phyloP scores from a whole-genome alignment of 345 rosid genomes.

The Hibiscus tridactylites region DNA sequence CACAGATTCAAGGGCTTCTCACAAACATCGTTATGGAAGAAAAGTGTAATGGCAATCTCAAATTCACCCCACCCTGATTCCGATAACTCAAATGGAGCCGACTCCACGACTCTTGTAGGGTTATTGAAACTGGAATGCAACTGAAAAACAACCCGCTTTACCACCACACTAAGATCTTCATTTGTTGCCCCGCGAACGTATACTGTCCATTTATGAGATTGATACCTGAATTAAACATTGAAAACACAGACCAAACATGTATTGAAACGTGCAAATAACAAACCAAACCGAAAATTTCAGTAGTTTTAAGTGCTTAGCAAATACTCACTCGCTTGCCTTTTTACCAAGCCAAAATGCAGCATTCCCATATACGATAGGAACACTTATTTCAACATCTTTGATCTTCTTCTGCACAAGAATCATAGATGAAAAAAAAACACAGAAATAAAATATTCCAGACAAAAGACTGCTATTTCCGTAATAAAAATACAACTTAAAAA shows the following conservation, averaged over 20 bases:
- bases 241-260: constrained; percentile 1
- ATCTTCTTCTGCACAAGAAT: constrained; percentile 46
- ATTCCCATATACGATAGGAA: constrained; percentile 70
- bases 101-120: constrained; percentile 56
- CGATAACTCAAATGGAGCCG: constrained; percentile 63
- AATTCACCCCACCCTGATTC: constrained; percentile 83
- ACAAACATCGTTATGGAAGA: constrained; percentile 60
- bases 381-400: constrained; percentile 61
- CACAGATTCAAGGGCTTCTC: constrained; percentile 66
- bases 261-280: background rate
- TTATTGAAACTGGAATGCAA: constrained; percentile 62
- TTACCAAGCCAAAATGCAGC: constrained; percentile 77
- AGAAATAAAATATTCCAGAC: background rate
- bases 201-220: constrained; percentile 67
- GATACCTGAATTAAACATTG: constrained; percentile 32
- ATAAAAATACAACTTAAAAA: background rate
- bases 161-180: constrained; percentile 51
- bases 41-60: constrained; percentile 53
- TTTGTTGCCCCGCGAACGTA: constrained; percentile 64
- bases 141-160: constrained; percentile 53
- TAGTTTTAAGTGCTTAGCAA: background rate
- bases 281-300: background rate
- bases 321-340: constrained; percentile 72
- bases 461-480: background rate
- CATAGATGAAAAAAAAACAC: background rate